These are phyloP conservation scores for Xylariaceae sp. DNA, from an alignment of 2,329 filamentous ascomycete species.

Conservation along the genomic window DNA sequence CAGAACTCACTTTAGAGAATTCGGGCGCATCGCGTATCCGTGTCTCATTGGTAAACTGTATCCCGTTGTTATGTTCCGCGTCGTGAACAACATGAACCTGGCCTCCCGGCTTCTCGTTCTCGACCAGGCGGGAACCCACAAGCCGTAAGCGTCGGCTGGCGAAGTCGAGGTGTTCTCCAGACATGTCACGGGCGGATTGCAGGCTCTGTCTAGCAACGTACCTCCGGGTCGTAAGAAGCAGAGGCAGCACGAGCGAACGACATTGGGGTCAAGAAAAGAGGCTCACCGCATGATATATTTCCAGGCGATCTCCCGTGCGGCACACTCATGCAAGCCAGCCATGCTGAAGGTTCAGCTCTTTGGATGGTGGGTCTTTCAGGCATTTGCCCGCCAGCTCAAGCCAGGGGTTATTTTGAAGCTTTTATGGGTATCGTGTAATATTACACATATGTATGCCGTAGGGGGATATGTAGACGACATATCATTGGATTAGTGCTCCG, in stretches of 20 bases:
- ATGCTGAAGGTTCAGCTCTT: neutral
- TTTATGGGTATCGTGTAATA: neutral
- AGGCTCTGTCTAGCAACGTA: neutral
- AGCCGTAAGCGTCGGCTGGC: conserved; percentile 26
- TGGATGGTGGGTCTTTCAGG: neutral
- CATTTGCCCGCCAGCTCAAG: neutral
- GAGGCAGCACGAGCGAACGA: conserved; percentile 1
- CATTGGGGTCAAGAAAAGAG: conserved; percentile 19
- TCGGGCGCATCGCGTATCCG: conserved; percentile 15
- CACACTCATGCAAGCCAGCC: neutral
- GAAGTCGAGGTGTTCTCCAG: conserved; percentile 28
- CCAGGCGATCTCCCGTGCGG: conserved; percentile 6
- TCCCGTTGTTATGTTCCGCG: neutral
- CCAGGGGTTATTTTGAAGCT: neutral
- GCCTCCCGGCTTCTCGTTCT: conserved; percentile 13
- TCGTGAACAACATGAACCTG: conserved; percentile 15
- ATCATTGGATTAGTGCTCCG: neutral
- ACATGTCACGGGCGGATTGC: neutral
- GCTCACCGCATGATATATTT: conserved; percentile 24
- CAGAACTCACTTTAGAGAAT: conserved; percentile 25
- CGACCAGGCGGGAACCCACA: conserved; percentile 27
- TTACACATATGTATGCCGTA: neutral
- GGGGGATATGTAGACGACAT: too few relatives aligned
- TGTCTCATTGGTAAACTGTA: conserved; percentile 5
- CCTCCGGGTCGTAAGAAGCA: conserved; percentile 1